phyloP scores from a whole-genome alignment of 139 green algal genomes.

The Micractinium sp. region DNA sequence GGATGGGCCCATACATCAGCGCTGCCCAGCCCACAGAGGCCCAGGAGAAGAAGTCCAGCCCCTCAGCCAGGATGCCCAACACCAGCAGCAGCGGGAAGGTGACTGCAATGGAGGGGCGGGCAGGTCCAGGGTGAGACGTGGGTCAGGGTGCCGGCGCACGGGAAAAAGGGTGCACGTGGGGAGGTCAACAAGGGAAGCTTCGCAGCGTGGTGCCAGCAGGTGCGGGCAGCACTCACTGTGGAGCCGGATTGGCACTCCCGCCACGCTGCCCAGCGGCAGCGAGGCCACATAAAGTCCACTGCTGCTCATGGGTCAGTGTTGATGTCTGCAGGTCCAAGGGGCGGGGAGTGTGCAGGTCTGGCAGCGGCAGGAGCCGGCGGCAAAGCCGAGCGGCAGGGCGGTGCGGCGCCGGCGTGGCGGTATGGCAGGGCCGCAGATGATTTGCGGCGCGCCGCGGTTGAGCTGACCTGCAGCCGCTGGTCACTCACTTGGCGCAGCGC shows the following conservation, averaged over 20 bases:
- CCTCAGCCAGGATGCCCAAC: conserved; percentile 14
- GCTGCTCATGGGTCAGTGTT: background rate
- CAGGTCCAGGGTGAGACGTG: background rate
- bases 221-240: conserved; percentile 3
- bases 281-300: background rate
- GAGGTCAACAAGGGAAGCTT: background rate
- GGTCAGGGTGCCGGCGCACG: background rate
- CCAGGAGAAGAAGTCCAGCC: background rate
- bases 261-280: conserved; percentile 22
- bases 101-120: conserved; percentile 6
- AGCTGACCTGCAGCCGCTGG: too few species aligned
- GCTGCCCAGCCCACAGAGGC: conserved; percentile 6
- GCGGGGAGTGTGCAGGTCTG: too few species aligned
- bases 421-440: too few species aligned
- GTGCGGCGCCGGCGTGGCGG: background rate
- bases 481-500: too few species aligned
- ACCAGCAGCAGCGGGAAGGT: conserved; percentile 30
- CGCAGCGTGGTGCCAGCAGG: background rate
- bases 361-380: background rate
- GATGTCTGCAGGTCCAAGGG: background rate
- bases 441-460: too few species aligned
- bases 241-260: conserved; percentile 27
- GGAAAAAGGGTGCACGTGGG: background rate
- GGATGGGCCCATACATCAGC: conserved; percentile 45
- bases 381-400: background rate